Conservation (phyloP, 108 stramenopile genomes). For the Cylindrotheca fusiformis region DNA sequence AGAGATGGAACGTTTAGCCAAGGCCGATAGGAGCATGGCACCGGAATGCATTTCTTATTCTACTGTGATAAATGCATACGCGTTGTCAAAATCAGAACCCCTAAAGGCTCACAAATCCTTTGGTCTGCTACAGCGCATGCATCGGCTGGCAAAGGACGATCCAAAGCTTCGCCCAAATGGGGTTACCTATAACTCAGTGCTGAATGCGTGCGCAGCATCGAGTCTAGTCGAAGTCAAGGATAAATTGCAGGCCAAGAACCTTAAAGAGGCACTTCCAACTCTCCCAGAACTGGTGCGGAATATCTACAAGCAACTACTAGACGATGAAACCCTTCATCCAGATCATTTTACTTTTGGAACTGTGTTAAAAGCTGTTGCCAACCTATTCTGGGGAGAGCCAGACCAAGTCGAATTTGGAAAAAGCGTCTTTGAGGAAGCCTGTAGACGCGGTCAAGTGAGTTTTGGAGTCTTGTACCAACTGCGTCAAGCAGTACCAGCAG, state of each 20-base stretch:
- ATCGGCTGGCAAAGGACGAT: slow-evolving; percentile 28
- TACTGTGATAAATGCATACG: slow-evolving; percentile 43
- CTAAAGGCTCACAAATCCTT: slow-evolving; percentile 36
- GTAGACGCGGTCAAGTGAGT: slow-evolving; percentile 22
- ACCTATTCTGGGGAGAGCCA: slow-evolving; percentile 3
- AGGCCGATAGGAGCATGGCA: not conserved
- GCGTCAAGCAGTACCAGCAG: slow-evolving; percentile 18
- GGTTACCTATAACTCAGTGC: slow-evolving; percentile 45
- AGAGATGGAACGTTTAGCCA: not conserved
- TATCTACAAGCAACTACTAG: not conserved
- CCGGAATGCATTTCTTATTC: slow-evolving; percentile 48
- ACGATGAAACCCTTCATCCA: not conserved
- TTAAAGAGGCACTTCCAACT: not conserved
- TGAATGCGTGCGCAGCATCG: slow-evolving; percentile 46
- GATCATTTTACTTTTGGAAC: slow-evolving; percentile 31
- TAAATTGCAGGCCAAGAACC: not conserved
- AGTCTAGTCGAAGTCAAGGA: not conserved
- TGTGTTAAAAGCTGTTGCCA: slow-evolving; percentile 25
- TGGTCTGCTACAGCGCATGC: slow-evolving; percentile 34
- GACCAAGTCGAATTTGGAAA: slow-evolving; percentile 7
- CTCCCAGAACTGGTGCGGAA: not conserved
- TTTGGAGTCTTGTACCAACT: slow-evolving; percentile 20
- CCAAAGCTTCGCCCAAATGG: slow-evolving; percentile 29
- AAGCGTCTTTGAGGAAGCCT: slow-evolving; percentile 21
- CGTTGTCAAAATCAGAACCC: slow-evolving; percentile 23